Conservation (phyloP, 148 eudicot genomes). For the Linanthus parryae region DNA sequence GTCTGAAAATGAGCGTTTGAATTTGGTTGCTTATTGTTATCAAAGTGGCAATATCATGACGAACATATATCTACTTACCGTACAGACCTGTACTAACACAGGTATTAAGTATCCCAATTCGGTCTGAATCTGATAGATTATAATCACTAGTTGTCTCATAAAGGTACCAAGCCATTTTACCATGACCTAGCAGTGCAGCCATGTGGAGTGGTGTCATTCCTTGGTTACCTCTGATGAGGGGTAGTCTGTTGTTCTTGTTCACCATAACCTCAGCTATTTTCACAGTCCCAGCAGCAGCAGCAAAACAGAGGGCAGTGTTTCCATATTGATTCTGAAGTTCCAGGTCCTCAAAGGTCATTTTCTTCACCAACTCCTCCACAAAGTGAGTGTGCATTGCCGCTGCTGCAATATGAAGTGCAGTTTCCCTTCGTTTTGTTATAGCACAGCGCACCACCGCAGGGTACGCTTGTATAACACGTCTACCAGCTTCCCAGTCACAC, state of each 20-base stretch:
- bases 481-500: constrained; percentile 7
- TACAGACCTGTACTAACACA: background rate
- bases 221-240: background rate
- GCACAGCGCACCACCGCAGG: background rate
- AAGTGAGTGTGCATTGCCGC: background rate
- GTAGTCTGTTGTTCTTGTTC: background rate
- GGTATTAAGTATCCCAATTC: background rate
- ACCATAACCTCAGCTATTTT: background rate
- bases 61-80: background rate
- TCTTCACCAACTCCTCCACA: no score
- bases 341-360: background rate
- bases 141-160: background rate
- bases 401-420: background rate
- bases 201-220: background rate
- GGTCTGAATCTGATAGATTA: background rate
- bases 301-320: no score
- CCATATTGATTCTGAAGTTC: no score
- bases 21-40: no score
- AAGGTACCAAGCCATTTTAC: background rate
- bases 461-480: background rate
- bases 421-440: constrained; percentile 1
- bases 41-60: no score
- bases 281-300: no score
- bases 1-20: no score
- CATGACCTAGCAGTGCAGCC: background rate